Conservation (phyloP, 805 yeast species). For the Candida chilensis region DNA sequence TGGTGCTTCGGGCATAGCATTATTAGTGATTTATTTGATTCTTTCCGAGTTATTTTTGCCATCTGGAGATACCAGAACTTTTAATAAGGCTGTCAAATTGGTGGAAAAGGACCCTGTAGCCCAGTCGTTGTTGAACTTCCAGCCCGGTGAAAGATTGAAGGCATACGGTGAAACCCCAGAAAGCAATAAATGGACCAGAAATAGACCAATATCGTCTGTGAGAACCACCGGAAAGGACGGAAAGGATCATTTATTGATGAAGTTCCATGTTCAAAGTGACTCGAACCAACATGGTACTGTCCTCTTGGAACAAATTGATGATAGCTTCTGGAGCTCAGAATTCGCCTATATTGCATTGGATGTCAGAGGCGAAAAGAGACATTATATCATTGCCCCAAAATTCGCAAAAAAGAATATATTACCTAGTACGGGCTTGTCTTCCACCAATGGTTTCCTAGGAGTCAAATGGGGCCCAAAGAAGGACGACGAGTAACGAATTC, state of each 20-base stretch:
- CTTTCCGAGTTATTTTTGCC: slow-evolving; percentile 80
- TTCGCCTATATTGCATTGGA: slow-evolving; percentile 70
- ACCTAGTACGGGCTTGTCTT: slow-evolving; percentile 21
- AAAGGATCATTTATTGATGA: slow-evolving; percentile 73
- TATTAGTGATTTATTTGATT: slow-evolving; percentile 61
- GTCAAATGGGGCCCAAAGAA: slow-evolving; percentile 81
- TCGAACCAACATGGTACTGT: slow-evolving; percentile 57
- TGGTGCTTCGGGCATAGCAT: slow-evolving; percentile 64
- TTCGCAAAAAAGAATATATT: slow-evolving; percentile 29
- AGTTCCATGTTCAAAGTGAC: slow-evolving; percentile 76
- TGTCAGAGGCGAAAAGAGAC: slow-evolving; percentile 59
- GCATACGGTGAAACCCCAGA: slow-evolving; percentile 72
- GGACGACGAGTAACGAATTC: too few species aligned
- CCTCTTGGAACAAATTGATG: slow-evolving; percentile 72
- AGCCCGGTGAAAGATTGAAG: slow-evolving; percentile 51
- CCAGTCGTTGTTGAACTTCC: slow-evolving; percentile 45
- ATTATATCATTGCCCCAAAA: slow-evolving; percentile 61
- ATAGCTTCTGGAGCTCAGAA: slow-evolving; percentile 55
- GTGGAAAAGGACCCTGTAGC: slow-evolving; percentile 61
- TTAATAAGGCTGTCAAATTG: slow-evolving; percentile 75
- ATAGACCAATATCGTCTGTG: slow-evolving; percentile 70
- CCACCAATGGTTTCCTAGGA: slow-evolving; percentile 60
- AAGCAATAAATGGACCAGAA: slow-evolving; percentile 76
- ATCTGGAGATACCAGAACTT: slow-evolving; percentile 84
- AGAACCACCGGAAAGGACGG: slow-evolving; percentile 67